Base-by-base conservation (phyloP, 331 rosid species). In the Spiraea crenata region DNA sequence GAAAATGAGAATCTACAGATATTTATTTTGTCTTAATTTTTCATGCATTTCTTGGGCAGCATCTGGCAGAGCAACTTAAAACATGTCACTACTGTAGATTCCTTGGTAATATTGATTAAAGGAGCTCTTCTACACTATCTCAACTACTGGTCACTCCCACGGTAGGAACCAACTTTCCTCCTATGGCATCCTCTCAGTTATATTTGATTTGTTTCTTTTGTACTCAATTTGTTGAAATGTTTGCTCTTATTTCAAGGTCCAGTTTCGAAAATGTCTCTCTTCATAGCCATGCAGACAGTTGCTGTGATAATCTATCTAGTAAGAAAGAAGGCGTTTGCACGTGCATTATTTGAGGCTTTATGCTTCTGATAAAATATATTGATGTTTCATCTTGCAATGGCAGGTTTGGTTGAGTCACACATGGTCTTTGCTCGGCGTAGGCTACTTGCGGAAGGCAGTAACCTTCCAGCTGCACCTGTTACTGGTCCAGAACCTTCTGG, bases 391-490 rank as follows among this genome's bases (percentile, higher is more conserved):
- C 58, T 79, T 75, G 67, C 57, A 67, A 61, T 51, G 75, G 70
- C 79, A 90, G 96, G 79, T 85, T 75, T 76, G 56, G 65, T 78
- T 60, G 81, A 69, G 69, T 63, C 81, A 37, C 77, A 70, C 59
- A 69, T 49, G 58, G 41, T 57, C 17, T 75, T 70, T 52, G 79
- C 77, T 16, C 90, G 89, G 35, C 97, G 99, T 52, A 86, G 70
- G 77, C 84, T 95, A 73, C 91, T 88, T 25, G 96, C 74, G 10
- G 83, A 87, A 65, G 77, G 86, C 12, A 85, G 81, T 69, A 95
- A 95, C 85, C 90, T 91, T 6, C 79, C 85, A 16, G 98, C 98
- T 42, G 80, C 74, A 37, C 93, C 97, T 67, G 64, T 77, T 65
- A 73, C 42, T 70, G 83, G 75, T 15, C 74, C 47, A 38, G 34